Conservation (phyloP, 228 moss, liverwort and hornwort genomes). For the Sphagnum magellanicum region DNA sequence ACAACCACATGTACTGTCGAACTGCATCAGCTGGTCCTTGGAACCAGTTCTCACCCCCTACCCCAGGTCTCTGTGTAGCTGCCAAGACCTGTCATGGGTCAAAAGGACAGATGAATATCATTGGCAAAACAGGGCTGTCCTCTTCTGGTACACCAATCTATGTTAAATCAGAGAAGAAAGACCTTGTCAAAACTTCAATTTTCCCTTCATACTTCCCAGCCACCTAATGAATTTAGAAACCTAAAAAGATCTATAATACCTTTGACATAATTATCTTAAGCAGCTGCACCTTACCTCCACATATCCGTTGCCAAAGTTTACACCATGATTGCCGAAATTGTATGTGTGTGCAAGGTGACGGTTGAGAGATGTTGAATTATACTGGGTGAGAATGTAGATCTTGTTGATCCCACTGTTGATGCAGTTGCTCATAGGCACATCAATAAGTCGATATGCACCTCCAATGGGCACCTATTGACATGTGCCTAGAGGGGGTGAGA, state of each 20-base stretch:
- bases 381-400: conserved; percentile 76
- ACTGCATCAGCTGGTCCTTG: conserved; percentile 86
- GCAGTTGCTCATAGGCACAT: conserved; percentile 88
- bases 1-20: conserved; percentile 78
- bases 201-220: neutral
- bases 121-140: neutral
- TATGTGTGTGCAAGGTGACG: conserved; percentile 75
- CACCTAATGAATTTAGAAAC: neutral
- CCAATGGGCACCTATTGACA: conserved; percentile 61
- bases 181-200: neutral
- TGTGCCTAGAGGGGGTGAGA: neutral
- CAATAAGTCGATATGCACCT: conserved; percentile 66
- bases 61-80: conserved; percentile 68
- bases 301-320: conserved; percentile 72
- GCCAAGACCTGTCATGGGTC: conserved; percentile 49
- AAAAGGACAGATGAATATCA: neutral
- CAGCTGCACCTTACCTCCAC: conserved; percentile 28
- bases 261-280: neutral
- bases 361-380: conserved; percentile 68
- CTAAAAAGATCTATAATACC: neutral
- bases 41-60: conserved; percentile 62
- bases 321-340: conserved; percentile 58
- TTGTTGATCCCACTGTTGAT: conserved; percentile 84
- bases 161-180: neutral
- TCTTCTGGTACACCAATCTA: neutral